These are phyloP conservation scores for Patellifolia procumbens DNA, from an alignment of 179 eudicot species.

Conservation along the genomic window DNA sequence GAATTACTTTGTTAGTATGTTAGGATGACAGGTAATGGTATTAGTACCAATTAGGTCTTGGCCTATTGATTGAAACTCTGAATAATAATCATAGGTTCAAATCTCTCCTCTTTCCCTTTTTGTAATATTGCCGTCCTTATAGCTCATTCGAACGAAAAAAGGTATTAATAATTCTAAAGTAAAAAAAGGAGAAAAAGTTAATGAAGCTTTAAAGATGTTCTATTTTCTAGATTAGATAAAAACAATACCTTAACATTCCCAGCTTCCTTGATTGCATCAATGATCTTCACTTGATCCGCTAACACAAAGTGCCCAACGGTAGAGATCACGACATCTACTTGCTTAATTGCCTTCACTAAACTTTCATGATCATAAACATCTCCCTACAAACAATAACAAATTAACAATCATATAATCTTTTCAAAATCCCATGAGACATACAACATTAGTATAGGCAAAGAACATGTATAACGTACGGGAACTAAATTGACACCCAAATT, in stretches of 20 bases:
- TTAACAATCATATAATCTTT: background rate
- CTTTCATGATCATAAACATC: slow-evolving; percentile 60
- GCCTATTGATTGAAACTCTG: too few species aligned
- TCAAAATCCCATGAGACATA: background rate
- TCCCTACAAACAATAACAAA: slow-evolving; percentile 38
- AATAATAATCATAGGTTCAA: too few species aligned
- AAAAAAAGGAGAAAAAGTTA: too few species aligned
- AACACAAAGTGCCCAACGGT: slow-evolving; percentile 40
- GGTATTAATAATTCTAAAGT: too few species aligned
- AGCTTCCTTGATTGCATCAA: slow-evolving; percentile 70
- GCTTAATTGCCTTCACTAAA: slow-evolving; percentile 58
- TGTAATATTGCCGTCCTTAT: too few species aligned
- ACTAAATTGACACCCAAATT: slow-evolving; percentile 33
- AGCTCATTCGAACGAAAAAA: too few species aligned
- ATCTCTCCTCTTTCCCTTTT: too few species aligned
- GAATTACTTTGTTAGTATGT: too few species aligned
- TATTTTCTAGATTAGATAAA: background rate
- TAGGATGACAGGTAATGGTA: too few species aligned
- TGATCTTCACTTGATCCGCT: slow-evolving; percentile 59
- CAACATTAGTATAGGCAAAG: background rate
- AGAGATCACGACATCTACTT: slow-evolving; percentile 68
- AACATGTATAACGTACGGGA: slow-evolving; percentile 17
- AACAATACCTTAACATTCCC: slow-evolving; percentile 70
- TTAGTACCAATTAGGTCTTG: too few species aligned
- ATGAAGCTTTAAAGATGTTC: background rate